A percentile compares a stretch with the other conserved stretches of the same genome.
These are phyloP conservation scores for Lactarius sanguifluus DNA, from an alignment of 768 basidiomycete species.

Conservation along the genomic window DNA sequence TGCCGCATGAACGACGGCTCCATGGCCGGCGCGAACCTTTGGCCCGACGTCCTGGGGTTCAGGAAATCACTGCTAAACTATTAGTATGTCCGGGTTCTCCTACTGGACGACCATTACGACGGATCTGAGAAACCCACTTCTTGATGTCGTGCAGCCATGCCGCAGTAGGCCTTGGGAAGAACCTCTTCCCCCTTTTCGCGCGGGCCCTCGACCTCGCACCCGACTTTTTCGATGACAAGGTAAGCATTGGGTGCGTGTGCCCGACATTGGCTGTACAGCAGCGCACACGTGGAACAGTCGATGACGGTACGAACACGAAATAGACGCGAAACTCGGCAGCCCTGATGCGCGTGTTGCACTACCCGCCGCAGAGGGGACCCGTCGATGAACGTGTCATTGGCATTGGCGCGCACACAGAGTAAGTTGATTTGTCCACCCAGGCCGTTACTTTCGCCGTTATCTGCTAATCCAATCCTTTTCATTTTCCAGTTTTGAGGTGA, in stretches of 20 bases:
- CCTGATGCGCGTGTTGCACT: slow-evolving; percentile 66
- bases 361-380: slow-evolving; percentile 67
- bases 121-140: neutral
- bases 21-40: slow-evolving; percentile 74
- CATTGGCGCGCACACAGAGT: slow-evolving; percentile 84
- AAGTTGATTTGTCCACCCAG: slow-evolving; percentile 31
- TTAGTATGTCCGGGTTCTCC: slow-evolving; percentile 51
- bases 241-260: slow-evolving; percentile 26
- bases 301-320: neutral
- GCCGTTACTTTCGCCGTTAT: slow-evolving; percentile 1
- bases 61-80: slow-evolving; percentile 58
- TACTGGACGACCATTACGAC: neutral
- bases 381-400: slow-evolving; percentile 71
- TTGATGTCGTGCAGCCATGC: slow-evolving; percentile 43
- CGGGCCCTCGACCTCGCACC: slow-evolving; percentile 61
- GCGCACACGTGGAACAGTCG: neutral
- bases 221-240: slow-evolving; percentile 68
- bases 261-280: neutral
- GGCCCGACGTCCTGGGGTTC: slow-evolving; percentile 68
- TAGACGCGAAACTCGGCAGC: slow-evolving; percentile 64
- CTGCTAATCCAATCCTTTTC: neutral
- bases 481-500: slow-evolving; percentile 44
- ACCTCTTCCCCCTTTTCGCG: slow-evolving; percentile 68
- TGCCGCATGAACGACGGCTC: slow-evolving; percentile 46
- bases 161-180: slow-evolving; percentile 51